phyloP scores from a whole-genome alignment of 345 rosid genomes.

The Psidium guajava region DNA sequence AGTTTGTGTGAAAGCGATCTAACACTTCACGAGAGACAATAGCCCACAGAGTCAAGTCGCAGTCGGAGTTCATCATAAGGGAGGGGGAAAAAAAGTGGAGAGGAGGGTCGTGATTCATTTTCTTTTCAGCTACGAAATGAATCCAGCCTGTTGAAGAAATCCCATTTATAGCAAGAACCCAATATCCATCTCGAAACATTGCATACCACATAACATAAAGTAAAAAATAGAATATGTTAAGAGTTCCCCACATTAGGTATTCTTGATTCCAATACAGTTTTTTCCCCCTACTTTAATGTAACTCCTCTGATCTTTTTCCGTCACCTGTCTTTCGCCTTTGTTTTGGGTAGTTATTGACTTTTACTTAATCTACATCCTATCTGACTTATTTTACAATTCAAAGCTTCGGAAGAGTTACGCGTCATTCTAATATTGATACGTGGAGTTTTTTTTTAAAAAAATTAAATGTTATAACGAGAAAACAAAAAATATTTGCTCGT shows the following conservation, averaged over 20 bases:
- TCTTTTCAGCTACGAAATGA: background rate
- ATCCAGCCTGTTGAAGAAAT: background rate
- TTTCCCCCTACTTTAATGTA: background rate
- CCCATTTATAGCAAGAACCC: background rate
- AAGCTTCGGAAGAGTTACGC: background rate
- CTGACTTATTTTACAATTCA: background rate
- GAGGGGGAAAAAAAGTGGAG: background rate
- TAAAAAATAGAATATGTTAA: background rate
- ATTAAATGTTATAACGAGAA: background rate
- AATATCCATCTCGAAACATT: background rate
- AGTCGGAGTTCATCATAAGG: background rate
- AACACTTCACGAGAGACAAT: slow-evolving; percentile 2
- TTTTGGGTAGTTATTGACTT: background rate
- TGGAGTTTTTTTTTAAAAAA: background rate
- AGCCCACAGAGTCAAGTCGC: slow-evolving; percentile 9
- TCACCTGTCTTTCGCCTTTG: background rate
- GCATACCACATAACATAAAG: background rate
- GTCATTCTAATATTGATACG: background rate
- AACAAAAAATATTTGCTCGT: background rate
- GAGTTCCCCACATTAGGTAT: background rate
- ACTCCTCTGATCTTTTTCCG: background rate
- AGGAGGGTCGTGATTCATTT: background rate
- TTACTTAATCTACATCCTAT: background rate
- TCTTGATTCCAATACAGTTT: background rate
- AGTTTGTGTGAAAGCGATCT: slow-evolving; percentile 22